Percentiles rank a stretch among this genome's conserved stretches.
These are phyloP conservation scores for Endoconidiophora laricicola DNA, from an alignment of 2,329 filamentous ascomycete genomes.

Conservation along the genomic window DNA sequence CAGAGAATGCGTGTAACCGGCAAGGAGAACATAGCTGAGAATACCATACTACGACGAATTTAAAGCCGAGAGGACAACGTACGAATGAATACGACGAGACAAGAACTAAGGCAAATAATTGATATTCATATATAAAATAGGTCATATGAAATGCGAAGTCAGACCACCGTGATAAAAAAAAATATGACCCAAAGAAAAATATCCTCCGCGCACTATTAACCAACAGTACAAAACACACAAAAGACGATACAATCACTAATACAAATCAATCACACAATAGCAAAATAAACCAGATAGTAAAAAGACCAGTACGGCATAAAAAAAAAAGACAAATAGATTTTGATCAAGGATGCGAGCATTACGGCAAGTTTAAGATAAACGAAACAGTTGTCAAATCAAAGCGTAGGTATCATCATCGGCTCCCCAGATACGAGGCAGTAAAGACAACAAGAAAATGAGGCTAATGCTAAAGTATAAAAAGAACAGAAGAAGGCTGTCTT, in stretches of 20 bases:
- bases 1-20: background rate
- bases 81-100: no score
- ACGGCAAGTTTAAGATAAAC: conserved; percentile 2
- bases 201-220: background rate
- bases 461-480: conserved; percentile 2
- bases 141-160: no score
- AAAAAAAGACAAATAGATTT: conserved; percentile 2
- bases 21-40: background rate
- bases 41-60: no score
- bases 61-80: no score
- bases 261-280: no score
- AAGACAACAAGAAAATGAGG: conserved; percentile 11
- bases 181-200: background rate
- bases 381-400: conserved; percentile 6
- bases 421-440: conserved; percentile 3
- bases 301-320: conserved; percentile 1
- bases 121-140: background rate
- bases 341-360: conserved; percentile 8
- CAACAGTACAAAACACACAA: background rate
- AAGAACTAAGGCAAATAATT: background rate
- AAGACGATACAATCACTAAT: background rate
- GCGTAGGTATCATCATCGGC: conserved; percentile 9
- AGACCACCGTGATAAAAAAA: no score
- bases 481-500: conserved; percentile 7
- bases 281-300: background rate